Evolutionary conservation across 192 early-diverging fungal genomes (phyloP).

Genomic region (Coemansia sp.): DNA sequence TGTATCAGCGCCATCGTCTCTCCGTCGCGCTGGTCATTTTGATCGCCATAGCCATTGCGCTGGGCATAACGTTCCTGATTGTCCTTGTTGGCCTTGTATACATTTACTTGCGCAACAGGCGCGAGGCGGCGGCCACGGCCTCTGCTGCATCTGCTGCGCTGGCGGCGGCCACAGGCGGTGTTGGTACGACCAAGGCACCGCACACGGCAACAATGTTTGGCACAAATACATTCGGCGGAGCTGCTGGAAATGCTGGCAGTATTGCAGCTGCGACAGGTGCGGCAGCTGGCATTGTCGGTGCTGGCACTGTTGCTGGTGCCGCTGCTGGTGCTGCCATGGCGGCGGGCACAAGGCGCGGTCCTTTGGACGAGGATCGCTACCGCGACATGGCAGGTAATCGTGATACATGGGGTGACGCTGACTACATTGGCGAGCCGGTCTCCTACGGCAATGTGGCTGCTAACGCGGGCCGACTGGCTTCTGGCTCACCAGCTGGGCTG

Average conservation of each 20-base stretch:
- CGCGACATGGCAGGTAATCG: slow-evolving; percentile 10
- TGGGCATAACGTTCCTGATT: slow-evolving; percentile 61
- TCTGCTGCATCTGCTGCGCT: slow-evolving; percentile 50
- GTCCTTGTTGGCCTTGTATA: slow-evolving; percentile 58
- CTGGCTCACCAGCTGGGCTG: slow-evolving; percentile 23
- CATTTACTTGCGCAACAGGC: slow-evolving; percentile 54
- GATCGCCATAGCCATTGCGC: slow-evolving; percentile 64
- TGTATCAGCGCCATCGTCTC: slow-evolving; percentile 38
- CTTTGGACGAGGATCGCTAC: slow-evolving; percentile 11
- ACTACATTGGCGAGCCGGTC: slow-evolving; percentile 38
- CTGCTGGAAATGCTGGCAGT: slow-evolving; percentile 1
- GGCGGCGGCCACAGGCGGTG: slow-evolving; percentile 28
- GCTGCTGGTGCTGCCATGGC: slow-evolving; percentile 14
- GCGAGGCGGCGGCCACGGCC: slow-evolving; percentile 44
- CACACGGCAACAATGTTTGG: slow-evolving; percentile 12
- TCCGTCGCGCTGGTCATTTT: slow-evolving; percentile 64
- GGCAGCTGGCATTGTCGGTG: background rate
- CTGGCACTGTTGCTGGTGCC: slow-evolving; percentile 11
- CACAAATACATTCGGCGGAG: background rate
- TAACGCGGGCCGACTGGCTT: slow-evolving; percentile 37
- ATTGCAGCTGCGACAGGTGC: background rate
- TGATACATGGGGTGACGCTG: slow-evolving; percentile 23
- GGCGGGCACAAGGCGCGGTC: slow-evolving; percentile 10
- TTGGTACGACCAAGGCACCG: slow-evolving; percentile 26
- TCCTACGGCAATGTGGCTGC: slow-evolving; percentile 43